Evolutionary conservation across 208 protist genomes (phyloP).

Genomic region (Strigomonas culicis): DNA sequence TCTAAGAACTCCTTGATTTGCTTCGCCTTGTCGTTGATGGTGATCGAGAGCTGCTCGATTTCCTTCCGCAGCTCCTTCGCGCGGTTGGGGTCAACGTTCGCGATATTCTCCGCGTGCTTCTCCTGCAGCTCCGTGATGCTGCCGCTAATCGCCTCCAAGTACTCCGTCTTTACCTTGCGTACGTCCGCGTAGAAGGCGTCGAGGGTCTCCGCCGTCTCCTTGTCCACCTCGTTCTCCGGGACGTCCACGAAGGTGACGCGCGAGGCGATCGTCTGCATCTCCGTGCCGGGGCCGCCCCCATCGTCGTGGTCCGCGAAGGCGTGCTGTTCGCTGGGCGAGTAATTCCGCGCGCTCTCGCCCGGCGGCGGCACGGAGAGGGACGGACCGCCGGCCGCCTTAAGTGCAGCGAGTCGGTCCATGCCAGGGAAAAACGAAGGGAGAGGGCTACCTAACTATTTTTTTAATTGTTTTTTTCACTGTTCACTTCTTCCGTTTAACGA

Average conservation of each 20-base stretch:
- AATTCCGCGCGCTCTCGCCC: slow-evolving; percentile 4
- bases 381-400: slow-evolving; percentile 19
- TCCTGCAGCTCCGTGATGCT: slow-evolving; percentile 44
- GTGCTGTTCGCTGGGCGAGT: no score
- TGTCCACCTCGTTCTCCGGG: slow-evolving; percentile 37
- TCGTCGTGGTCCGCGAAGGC: background rate
- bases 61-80: slow-evolving; percentile 50
- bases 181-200: slow-evolving; percentile 71
- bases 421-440: background rate
- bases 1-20: slow-evolving; percentile 44
- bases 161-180: slow-evolving; percentile 16
- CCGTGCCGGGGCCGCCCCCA: slow-evolving; percentile 23
- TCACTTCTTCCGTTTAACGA: background rate
- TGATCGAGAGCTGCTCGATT: slow-evolving; percentile 51
- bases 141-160: slow-evolving; percentile 34
- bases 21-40: slow-evolving; percentile 40
- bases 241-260: slow-evolving; percentile 38
- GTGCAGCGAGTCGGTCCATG: slow-evolving; percentile 35
- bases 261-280: no score
- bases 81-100: slow-evolving; percentile 54
- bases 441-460: background rate
- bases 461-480: background rate
- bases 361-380: background rate
- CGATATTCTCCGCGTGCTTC: slow-evolving; percentile 72
- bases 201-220: slow-evolving; percentile 55